Evolutionary conservation across 2,329 filamentous ascomycete species (phyloP).

Genomic region (Penicillium polonicum): DNA sequence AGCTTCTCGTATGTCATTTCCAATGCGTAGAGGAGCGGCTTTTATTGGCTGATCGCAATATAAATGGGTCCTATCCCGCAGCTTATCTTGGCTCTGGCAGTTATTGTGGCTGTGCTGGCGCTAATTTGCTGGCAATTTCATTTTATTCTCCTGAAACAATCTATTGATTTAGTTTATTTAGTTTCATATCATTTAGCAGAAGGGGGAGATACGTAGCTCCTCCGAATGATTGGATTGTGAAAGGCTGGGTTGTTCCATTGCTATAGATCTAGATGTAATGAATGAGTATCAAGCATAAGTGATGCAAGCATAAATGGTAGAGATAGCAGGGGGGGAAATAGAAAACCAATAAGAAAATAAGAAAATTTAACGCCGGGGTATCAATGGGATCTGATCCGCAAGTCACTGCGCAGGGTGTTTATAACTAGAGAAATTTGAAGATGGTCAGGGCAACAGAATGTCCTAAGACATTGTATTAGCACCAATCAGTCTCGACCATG

Average conservation of each 20-base stretch:
- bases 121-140: not conserved
- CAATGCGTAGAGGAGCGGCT: not conserved
- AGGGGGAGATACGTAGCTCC: not conserved
- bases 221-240: not conserved
- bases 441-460: constrained; percentile 12
- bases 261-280: not conserved
- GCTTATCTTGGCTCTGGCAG: constrained; percentile 7
- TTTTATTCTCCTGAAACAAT: not conserved
- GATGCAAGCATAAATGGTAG: not conserved
- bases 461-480: constrained; percentile 1
- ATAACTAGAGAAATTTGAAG: constrained; percentile 14
- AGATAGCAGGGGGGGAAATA: not conserved
- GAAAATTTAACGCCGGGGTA: not conserved
- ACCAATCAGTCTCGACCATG: not conserved
- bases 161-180: no score
- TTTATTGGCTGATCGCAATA: not conserved
- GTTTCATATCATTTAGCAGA: not conserved
- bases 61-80: constrained; percentile 5
- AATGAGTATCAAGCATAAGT: not conserved
- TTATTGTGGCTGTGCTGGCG: constrained; percentile 8
- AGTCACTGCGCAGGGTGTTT: not conserved
- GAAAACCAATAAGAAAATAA: not conserved
- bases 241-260: not conserved
- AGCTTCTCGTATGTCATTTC: not conserved
- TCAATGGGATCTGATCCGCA: not conserved